These are phyloP conservation scores for Emmonsiellopsis sp. DNA, from an alignment of 2,329 filamentous ascomycete genomes.

Conservation along the genomic window DNA sequence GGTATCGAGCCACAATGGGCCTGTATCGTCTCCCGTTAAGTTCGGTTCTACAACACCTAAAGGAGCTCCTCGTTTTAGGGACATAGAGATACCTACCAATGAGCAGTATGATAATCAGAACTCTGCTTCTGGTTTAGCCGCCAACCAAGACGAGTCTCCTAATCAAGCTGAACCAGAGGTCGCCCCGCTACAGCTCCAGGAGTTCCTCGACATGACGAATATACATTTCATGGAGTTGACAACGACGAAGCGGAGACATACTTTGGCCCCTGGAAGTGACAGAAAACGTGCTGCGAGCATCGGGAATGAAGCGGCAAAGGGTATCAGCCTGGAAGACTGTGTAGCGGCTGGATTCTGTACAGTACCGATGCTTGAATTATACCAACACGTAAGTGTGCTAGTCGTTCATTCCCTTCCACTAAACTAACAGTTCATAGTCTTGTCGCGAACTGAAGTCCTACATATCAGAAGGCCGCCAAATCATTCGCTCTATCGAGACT, in stretches of 20 bases:
- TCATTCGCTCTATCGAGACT: constrained; percentile 82
- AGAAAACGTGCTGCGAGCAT: constrained; percentile 20
- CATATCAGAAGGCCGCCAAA: constrained; percentile 82
- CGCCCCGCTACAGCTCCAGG: constrained; percentile 71
- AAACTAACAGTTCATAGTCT: constrained; percentile 40
- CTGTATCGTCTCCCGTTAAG: constrained; percentile 23
- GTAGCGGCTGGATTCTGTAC: constrained; percentile 87
- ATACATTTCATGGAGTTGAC: constrained; percentile 98
- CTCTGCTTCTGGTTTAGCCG: constrained; percentile 33
- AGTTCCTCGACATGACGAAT: constrained; percentile 90
- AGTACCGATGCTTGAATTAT: constrained; percentile 85
- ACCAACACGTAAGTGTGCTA: constrained; percentile 62
- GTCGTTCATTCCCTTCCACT: constrained; percentile 4
- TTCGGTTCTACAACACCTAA: constrained; percentile 44
- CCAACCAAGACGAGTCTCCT: constrained; percentile 38
- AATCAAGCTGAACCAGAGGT: constrained; percentile 37
- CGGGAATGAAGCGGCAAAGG: constrained; percentile 21
- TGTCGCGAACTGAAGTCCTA: constrained; percentile 95
- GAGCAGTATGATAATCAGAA: constrained; percentile 10
- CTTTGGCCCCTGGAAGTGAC: constrained; percentile 53
- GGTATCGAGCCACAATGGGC: constrained; percentile 39
- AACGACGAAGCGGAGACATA: constrained; percentile 89
- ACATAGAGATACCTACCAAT: constrained; percentile 23
- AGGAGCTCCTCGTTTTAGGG: constrained; percentile 45
- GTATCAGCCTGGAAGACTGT: constrained; percentile 56